phyloP scores from a whole-genome alignment of 1,139 yeast species.

The Saccharomyces pastorianus region DNA sequence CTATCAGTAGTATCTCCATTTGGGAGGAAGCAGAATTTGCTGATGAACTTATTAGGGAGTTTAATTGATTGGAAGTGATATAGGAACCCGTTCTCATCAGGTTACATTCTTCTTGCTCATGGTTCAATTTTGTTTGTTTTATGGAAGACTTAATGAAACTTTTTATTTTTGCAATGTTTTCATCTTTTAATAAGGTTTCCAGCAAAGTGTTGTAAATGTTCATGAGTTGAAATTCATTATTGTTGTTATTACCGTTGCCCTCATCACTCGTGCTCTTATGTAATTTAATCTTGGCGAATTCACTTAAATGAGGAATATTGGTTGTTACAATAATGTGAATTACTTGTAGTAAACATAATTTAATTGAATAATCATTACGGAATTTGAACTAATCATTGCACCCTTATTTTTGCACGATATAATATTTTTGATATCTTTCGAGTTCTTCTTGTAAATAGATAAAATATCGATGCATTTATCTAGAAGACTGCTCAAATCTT shows the following conservation, averaged over 20 bases:
- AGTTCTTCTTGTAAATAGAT: constrained; percentile 27
- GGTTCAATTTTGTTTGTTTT: background rate
- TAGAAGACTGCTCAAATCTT: constrained; percentile 21
- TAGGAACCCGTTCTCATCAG: constrained; percentile 13
- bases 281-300: constrained; percentile 15
- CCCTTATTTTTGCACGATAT: background rate
- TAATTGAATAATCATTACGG: constrained; percentile 2
- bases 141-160: background rate
- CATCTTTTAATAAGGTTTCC: constrained; percentile 23
- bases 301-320: constrained; percentile 21
- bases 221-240: constrained; percentile 16
- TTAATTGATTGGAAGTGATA: constrained; percentile 14
- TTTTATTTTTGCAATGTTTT: constrained; percentile 23
- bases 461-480: constrained; percentile 28
- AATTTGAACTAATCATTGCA: constrained; percentile 1
- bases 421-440: constrained; percentile 17
- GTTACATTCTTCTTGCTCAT: background rate
- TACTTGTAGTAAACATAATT: constrained; percentile 30
- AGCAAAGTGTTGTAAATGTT: constrained; percentile 29
- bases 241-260: constrained; percentile 14
- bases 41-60: background rate
- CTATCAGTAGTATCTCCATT: constrained; percentile 44
- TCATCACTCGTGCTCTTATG: constrained; percentile 7
- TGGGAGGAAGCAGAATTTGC: background rate
- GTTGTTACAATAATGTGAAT: constrained; percentile 25